phyloP scores from a whole-genome alignment of 352 stramenopile species.

The Globisporangium paroecandrum region DNA sequence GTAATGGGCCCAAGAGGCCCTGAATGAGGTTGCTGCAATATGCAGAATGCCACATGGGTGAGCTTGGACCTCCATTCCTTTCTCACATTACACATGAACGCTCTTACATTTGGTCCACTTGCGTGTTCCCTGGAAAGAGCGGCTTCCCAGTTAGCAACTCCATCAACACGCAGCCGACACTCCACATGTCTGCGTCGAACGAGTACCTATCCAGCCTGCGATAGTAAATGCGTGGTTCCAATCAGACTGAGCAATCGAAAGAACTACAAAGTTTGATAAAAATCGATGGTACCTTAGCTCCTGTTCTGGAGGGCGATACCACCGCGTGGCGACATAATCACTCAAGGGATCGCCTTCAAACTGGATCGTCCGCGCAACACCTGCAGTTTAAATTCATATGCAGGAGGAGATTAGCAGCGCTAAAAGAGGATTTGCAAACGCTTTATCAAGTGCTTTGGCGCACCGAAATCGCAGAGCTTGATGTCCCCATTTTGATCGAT shows the following conservation, averaged over 20 bases:
- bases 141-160: conserved; percentile 74
- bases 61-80: background rate
- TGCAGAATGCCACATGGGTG: background rate
- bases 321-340: conserved; percentile 79
- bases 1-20: conserved; percentile 57
- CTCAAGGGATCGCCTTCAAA: conserved; percentile 75
- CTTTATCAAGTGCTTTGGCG: background rate
- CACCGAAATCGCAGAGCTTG: conserved; percentile 78
- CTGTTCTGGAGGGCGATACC: conserved; percentile 81
- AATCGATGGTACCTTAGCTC: conserved; percentile 49
- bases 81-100: background rate
- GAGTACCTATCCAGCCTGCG: conserved; percentile 71
- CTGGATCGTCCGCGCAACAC: conserved; percentile 67
- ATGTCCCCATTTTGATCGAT: conserved; percentile 71
- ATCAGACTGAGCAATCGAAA: background rate
- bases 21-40: conserved; percentile 67
- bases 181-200: conserved; percentile 82
- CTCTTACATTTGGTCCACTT: conserved; percentile 77
- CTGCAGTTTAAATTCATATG: conserved; percentile 14
- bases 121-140: conserved; percentile 70
- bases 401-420: background rate
- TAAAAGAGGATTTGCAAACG: background rate
- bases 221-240: background rate
- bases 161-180: conserved; percentile 70
- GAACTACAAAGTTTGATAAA: too few relatives aligned